Base-by-base conservation (phyloP, 495 filamentous ascomycete genomes). In the Jackrogersella minutella region DNA sequence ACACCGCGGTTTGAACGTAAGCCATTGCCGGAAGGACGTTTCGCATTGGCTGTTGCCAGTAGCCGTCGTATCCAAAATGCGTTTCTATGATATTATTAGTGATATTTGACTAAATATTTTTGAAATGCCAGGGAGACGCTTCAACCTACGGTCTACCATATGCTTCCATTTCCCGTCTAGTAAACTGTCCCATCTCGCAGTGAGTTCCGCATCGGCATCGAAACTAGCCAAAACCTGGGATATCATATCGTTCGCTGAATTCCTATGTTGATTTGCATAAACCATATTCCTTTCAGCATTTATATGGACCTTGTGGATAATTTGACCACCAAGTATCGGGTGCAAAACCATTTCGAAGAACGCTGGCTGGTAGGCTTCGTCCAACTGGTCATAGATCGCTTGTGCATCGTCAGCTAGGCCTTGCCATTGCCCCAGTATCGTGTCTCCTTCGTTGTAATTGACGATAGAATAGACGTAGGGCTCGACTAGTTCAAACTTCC, bases 311-410 rank as follows among this genome's bases (percentile, higher is more conserved):
- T 86, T 78, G 56, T 87, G 79, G 37, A 88, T 77, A 36, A 86
- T 86, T 52, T 85, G 80, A 9, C 84, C 89, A 5, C 86, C 87
- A 10, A 86, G 80, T 7, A 86, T 80, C 0, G 90, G 88, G 58
- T 93, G 89, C 3, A 90, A 77, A 3, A 92, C 78, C 70, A 90
- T 86, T 73, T 93, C 80, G 70, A 90, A 93, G 71, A 88, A 91
- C 1, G 89, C 79, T 3, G 86, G 74, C 67, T 87, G 78, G 2
- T 78, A 55, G 3, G 69, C 76, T 3, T 73, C 72, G 2, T 79
- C 76, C 13, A 92, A 73, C 17, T 75, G 77, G 49, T 84, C 75
- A 56, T 88, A 86, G 14, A 92, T 72, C 4, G 72, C 74, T 63
- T 90, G 79, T 2, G 88, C 85, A 22, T 79, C 77, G 6, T 74